Evolutionary conservation across 805 yeast genomes (phyloP), one percentile per base, ranked within the genome.

Genomic region (Candida dajiaensis): DNA sequence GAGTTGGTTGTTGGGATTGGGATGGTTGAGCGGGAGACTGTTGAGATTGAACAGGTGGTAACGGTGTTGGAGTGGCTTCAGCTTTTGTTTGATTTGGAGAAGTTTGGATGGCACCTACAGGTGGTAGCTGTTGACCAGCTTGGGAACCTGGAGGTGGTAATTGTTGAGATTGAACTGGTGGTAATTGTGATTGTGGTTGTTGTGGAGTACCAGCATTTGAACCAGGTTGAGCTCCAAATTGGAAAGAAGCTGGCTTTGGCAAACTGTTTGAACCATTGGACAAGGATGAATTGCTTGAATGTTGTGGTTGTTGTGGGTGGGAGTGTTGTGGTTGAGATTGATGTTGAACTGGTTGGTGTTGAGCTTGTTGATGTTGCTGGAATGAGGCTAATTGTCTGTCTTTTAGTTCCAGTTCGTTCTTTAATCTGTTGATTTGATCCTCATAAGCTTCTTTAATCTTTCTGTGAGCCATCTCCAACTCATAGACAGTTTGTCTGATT

Each of bases 361-460:
- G 71, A 41, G 65, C 71, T 45, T 64, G 71, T 47, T 69, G 74
- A 50, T 71, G 75, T 46, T 67, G 77, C 46, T 70, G 78, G 25
- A 59, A 57, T 13, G 61, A 63, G 15, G 64, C 61, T 38, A 70
- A 66, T 57, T 74, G 72, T 64, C 92, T 76, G 62, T 87, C 95
- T 57, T 90, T 74, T 60, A 76, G 79, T 58, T 89, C 96, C 54
- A 92, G 74, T 64, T 89, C 96, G 52, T 82, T 80, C 66, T 92
- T 89, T 66, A 92, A 76, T 56, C 94, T 76, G 62, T 80, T 72
- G 47, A 94, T 85, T 68, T 92, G 98, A 59, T 87, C 96, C 66
- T 92, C 97, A 68, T 92, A 94, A 41, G 90, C 89, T 61, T 92
- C 97, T 69, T 92, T 90, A 77, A 94, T 86, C 63, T 88, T 87